Conservation (phyloP, 176 grass and related monocot genomes). For the Echinochloa phyllopogon region DNA sequence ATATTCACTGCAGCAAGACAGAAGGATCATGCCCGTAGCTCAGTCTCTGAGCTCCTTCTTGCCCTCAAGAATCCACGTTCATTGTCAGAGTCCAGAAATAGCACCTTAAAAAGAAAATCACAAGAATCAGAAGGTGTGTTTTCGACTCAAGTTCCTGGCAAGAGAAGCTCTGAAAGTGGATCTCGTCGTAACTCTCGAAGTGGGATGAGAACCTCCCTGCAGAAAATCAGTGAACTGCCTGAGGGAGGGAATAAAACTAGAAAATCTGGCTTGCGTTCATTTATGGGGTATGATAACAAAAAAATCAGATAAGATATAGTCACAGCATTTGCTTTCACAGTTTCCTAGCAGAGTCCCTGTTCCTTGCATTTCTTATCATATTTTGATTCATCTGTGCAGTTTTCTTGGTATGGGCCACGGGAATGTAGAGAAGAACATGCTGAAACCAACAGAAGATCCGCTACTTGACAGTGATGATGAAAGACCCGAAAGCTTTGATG, state of each 20-base stretch:
- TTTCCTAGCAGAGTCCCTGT: background rate
- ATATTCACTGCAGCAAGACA: conserved; percentile 62
- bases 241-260: conserved; percentile 65
- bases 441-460: conserved; percentile 64
- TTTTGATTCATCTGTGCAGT: conserved; percentile 38
- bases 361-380: background rate
- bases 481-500: conserved; percentile 80
- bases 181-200: conserved; percentile 49
- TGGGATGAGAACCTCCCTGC: conserved; percentile 66
- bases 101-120: conserved; percentile 67
- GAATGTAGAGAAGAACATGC: conserved; percentile 56
- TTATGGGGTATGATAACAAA: conserved; percentile 71
- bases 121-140: conserved; percentile 44
- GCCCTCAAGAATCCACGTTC: conserved; percentile 71
- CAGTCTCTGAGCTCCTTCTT: conserved; percentile 77
- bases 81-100: conserved; percentile 66
- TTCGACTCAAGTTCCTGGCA: conserved; percentile 32
- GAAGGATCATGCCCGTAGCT: conserved; percentile 82
- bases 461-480: conserved; percentile 85
- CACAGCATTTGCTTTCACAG: background rate
- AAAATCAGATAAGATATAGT: conserved; percentile 11
- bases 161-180: conserved; percentile 66
- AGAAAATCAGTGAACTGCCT: conserved; percentile 77
- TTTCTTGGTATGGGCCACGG: conserved; percentile 63
- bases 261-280: conserved; percentile 72